Evolutionary conservation across 495 filamentous ascomycete species (phyloP).

Genomic region (Trichocladium uniseriatum): DNA sequence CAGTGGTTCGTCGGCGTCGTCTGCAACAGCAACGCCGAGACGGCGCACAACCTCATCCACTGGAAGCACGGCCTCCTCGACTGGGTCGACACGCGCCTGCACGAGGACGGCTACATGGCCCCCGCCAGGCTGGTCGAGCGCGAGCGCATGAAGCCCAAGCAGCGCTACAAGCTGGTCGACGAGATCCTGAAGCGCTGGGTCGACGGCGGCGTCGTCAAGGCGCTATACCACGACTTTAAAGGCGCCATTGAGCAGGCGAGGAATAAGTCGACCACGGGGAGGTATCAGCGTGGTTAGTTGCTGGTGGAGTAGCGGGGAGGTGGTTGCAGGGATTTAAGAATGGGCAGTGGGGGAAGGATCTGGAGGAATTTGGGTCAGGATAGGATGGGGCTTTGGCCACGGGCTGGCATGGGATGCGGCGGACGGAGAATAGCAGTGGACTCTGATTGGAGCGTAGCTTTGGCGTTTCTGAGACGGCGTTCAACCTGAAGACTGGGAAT

Average conservation of each 20-base stretch:
- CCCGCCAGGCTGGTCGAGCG: slow-evolving; percentile 35
- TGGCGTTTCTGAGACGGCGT: no score
- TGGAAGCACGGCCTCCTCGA: slow-evolving; percentile 69
- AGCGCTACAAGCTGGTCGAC: slow-evolving; percentile 44
- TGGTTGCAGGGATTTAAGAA: no score
- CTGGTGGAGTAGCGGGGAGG: no score
- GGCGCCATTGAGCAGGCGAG: slow-evolving; percentile 27
- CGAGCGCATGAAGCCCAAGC: slow-evolving; percentile 37
- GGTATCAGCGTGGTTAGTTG: not conserved
- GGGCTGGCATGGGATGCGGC: no score
- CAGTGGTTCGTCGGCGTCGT: slow-evolving; percentile 32
- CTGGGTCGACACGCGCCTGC: slow-evolving; percentile 55
- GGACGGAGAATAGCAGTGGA: no score
- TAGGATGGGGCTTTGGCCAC: no score
- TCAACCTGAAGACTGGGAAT: no score
- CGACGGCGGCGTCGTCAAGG: slow-evolving; percentile 15
- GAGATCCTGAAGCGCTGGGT: slow-evolving; percentile 34
- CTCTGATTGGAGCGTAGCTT: no score
- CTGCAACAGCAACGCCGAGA: slow-evolving; percentile 59
- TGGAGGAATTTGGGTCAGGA: no score
- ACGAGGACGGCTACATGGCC: slow-evolving; percentile 42
- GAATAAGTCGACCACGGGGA: slow-evolving; percentile 24
- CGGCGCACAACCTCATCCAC: slow-evolving; percentile 60
- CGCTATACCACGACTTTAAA: slow-evolving; percentile 32
- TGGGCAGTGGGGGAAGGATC: no score